Conservation (phyloP, 2,329 filamentous ascomycete species). For the Epichloe typhina region DNA sequence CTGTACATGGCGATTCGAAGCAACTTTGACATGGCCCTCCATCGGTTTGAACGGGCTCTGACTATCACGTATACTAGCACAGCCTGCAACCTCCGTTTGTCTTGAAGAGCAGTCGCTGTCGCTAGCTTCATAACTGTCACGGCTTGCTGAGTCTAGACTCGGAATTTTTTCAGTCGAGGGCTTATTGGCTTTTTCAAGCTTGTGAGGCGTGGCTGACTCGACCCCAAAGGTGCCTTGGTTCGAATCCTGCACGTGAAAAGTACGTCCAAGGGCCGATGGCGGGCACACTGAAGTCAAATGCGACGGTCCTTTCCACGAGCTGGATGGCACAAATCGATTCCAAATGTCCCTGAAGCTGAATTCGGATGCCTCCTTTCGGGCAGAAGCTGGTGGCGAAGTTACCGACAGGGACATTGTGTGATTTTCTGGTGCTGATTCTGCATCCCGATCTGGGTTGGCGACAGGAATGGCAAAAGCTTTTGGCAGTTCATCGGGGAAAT, state of each 20-base stretch:
- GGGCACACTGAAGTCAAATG: constrained; percentile 3
- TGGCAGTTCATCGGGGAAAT: too few relatives aligned
- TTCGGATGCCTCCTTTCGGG: constrained; percentile 3
- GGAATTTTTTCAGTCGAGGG: background rate
- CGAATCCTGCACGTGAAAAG: background rate
- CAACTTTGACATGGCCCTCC: background rate
- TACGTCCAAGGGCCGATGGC: background rate
- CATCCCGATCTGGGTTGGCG: background rate
- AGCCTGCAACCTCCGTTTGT: background rate
- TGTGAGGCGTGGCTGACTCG: background rate
- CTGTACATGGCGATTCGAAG: background rate
- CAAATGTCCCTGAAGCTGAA: constrained; percentile 13
- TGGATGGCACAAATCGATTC: constrained; percentile 12
- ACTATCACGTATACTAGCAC: background rate
- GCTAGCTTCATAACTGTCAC: background rate
- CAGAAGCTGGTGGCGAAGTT: background rate
- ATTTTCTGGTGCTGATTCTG: background rate
- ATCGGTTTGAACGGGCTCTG: background rate
- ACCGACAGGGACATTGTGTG: background rate
- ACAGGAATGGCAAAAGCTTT: background rate
- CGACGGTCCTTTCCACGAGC: constrained; percentile 13
- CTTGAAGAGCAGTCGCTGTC: background rate
- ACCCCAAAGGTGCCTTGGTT: background rate
- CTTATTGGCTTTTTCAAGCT: background rate
- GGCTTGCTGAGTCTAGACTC: background rate